Evolutionary conservation across 805 yeast species (phyloP).

Genomic region (Cyberlindnera samutprakarnensis): DNA sequence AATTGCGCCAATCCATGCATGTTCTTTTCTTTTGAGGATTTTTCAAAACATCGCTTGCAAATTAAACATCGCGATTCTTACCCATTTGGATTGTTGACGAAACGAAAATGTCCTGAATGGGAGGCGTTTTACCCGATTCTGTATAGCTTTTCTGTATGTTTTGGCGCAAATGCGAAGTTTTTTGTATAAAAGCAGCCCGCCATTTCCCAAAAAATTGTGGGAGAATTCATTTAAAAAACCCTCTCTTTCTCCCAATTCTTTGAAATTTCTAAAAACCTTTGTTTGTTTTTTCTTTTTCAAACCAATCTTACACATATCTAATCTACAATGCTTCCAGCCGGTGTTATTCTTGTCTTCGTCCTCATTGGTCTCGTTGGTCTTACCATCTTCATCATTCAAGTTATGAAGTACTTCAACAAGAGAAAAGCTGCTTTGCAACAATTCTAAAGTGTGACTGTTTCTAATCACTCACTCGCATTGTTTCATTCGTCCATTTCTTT

Average conservation of each 20-base stretch:
- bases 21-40: no score
- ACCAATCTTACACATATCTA: background rate
- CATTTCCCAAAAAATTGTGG: no score
- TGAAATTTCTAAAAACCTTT: background rate
- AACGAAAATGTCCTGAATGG: conserved; percentile 4
- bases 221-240: no score
- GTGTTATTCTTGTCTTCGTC: conserved; percentile 26
- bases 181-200: conserved; percentile 2
- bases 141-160: no score
- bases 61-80: no score
- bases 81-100: no score
- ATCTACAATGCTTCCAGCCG: conserved; percentile 24
- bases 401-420: conserved; percentile 11
- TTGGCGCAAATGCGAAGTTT: no score
- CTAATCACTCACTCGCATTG: no score
- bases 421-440: conserved; percentile 22
- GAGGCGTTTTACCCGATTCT: conserved; percentile 12
- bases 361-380: conserved; percentile 20
- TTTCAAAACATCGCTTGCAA: no score
- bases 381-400: conserved; percentile 10
- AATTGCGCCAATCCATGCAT: no score
- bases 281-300: background rate
- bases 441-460: no score
- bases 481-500: no score
- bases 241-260: background rate